These are phyloP conservation scores for Fusarium albosuccineum DNA, from an alignment of 2,329 filamentous ascomycete genomes.

Conservation along the genomic window DNA sequence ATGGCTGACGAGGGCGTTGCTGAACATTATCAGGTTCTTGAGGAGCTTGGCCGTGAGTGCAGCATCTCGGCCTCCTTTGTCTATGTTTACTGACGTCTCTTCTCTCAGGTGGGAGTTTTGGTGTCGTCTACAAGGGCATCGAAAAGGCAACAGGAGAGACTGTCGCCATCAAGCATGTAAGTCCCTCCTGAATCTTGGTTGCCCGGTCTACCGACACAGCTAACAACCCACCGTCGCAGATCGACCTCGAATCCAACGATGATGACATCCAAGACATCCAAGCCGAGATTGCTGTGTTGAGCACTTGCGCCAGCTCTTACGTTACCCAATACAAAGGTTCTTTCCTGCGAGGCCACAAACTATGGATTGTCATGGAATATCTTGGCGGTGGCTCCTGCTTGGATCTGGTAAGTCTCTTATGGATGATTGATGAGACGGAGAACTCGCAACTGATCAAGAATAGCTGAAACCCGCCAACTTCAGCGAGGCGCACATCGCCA, in stretches of 20 bases:
- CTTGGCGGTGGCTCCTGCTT: slow-evolving; percentile 95
- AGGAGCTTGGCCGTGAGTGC: slow-evolving; percentile 91
- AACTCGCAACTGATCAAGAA: slow-evolving; percentile 14
- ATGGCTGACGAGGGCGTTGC: slow-evolving; percentile 78
- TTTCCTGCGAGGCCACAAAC: slow-evolving; percentile 93
- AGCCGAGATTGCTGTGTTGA: slow-evolving; percentile 94
- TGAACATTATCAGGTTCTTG: slow-evolving; percentile 91
- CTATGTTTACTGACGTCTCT: slow-evolving; percentile 20
- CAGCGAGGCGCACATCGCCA: slow-evolving; percentile 89
- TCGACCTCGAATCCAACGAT: slow-evolving; percentile 98
- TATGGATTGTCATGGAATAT: slow-evolving; percentile 99
- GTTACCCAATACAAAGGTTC: slow-evolving; percentile 97
- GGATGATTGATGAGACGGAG: slow-evolving; percentile 9
- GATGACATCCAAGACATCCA: slow-evolving; percentile 99
- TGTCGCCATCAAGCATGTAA: slow-evolving; percentile 95
- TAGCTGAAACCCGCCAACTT: slow-evolving; percentile 93
- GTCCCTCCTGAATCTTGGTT: slow-evolving; percentile 50
- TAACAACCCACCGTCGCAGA: slow-evolving; percentile 66
- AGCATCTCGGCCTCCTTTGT: background rate
- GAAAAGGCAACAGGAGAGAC: slow-evolving; percentile 91
- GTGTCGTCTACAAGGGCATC: slow-evolving; percentile 96
- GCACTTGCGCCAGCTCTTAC: slow-evolving; percentile 92
- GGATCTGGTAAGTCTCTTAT: slow-evolving; percentile 76
- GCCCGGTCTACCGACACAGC: slow-evolving; percentile 27
- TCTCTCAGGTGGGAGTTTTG: slow-evolving; percentile 88